Base-by-base conservation (phyloP, 2,329 filamentous ascomycete genomes). In the Xylaria sp. region DNA sequence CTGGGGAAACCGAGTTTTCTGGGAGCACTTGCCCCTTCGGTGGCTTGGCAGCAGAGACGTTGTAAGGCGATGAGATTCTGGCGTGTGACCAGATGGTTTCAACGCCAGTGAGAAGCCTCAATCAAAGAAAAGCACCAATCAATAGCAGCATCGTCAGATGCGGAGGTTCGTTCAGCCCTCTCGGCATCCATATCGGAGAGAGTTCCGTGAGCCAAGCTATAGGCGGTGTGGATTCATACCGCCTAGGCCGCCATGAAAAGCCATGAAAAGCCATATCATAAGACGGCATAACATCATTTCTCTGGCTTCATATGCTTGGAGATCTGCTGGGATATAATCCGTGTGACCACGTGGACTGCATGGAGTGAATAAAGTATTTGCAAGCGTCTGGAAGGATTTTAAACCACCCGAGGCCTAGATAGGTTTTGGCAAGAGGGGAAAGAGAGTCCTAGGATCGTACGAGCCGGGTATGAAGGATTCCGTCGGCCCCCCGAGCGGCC, bases 211-310 rank as follows among this genome's bases (percentile, higher is more conserved):
- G 29, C 44, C 37, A 41, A 5, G 27, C 23, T 46, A 47, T 33
- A 62, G 23, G 59, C 58, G 54, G 62, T 59, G 58, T 55, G 52
- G 13, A 29, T 47, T 62, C 51, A n/a, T 27, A 46, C n/a, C 29
- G 29, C 37, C 25, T 35, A 31, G 33, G 40, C n/a, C 29, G 29
- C 37, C 25, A 29, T 25, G 33, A 31, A 23, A 9, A 21, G 8
- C 29, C 25, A 10, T 33, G 17, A 11, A 27, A 57, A 21, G 29
- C 21, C 31, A 27, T 35, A 51, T 51, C 44, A 51, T 54, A 46
- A 52, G 25, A 56, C 43, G 17, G 48, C 10, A 31, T 35, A 49
- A 44, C 43, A 29, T 61, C 33, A 13, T n/a, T 19, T 25, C 15
- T 43, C 33, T 21, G 21, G 2, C 43, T 46, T 31, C 31, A 19